Evolutionary conservation across 805 yeast genomes (phyloP).

Genomic region (Metschnikowia picachoensis): DNA sequence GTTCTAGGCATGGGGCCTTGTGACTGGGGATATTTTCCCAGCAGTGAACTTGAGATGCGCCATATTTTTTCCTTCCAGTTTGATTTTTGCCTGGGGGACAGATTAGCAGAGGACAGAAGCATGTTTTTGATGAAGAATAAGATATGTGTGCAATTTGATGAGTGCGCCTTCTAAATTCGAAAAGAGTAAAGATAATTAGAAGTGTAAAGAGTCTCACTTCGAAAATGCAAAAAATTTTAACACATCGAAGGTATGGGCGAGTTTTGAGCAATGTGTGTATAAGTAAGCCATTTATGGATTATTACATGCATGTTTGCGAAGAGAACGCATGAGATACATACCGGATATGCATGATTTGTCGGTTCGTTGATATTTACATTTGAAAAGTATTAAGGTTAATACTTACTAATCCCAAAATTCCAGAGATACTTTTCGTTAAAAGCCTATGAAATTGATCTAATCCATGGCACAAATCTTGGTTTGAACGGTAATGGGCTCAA

Average conservation of each 20-base stretch:
- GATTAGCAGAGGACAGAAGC: constrained; percentile 7
- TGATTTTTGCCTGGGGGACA: constrained; percentile 6
- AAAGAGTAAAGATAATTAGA: not conserved
- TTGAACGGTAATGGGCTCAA: too few relatives aligned
- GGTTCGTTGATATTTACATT: not conserved
- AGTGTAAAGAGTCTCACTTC: not conserved
- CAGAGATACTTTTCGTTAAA: too few relatives aligned
- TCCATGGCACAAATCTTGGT: too few relatives aligned
- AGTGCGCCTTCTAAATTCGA: not conserved
- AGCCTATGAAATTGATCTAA: too few relatives aligned
- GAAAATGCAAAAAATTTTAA: not conserved
- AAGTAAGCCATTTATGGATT: constrained; percentile 2
- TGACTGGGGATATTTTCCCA: not conserved
- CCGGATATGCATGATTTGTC: not conserved
- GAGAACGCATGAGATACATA: not conserved
- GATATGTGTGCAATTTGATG: not conserved
- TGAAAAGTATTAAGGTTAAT: too few relatives aligned
- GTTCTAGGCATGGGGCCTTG: constrained; percentile 2
- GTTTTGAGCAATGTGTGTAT: constrained; percentile 7
- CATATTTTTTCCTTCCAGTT: constrained; percentile 11
- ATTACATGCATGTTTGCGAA: constrained; percentile 6
- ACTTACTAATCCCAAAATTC: too few relatives aligned
- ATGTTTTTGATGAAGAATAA: not conserved
- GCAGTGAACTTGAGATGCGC: constrained; percentile 7
- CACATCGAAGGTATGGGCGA: not conserved